These are phyloP conservation scores for Xylariaceae sp. DNA, from an alignment of 2,329 filamentous ascomycete genomes.

Conservation along the genomic window DNA sequence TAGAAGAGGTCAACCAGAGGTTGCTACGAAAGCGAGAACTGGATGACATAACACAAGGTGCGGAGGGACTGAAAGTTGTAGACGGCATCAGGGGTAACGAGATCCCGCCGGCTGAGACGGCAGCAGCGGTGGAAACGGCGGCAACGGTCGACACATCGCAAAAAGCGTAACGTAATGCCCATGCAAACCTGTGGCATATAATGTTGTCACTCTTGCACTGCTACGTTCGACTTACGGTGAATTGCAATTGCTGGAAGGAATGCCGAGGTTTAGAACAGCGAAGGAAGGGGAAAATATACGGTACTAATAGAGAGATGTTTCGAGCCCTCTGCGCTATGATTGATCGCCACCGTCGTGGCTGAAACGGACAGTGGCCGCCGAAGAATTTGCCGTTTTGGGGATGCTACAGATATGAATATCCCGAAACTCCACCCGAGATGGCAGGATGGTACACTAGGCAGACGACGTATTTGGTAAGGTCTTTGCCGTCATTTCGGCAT, in stretches of 20 bases:
- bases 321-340: slow-evolving; percentile 8
- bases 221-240: not conserved
- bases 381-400: slow-evolving; percentile 17
- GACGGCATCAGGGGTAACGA: slow-evolving; percentile 48
- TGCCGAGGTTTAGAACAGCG: not conserved
- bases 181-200: not conserved
- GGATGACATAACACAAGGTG: slow-evolving; percentile 46
- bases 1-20: slow-evolving; percentile 59
- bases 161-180: slow-evolving; percentile 1
- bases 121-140: slow-evolving; percentile 23
- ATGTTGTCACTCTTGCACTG: not conserved
- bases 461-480: too few species aligned
- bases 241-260: not conserved
- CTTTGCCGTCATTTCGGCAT: not conserved
- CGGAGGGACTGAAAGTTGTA: slow-evolving; percentile 50
- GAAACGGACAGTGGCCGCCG: slow-evolving; percentile 18
- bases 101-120: slow-evolving; percentile 21
- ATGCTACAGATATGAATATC: slow-evolving; percentile 14
- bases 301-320: slow-evolving; percentile 5
- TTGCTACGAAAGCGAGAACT: slow-evolving; percentile 44
- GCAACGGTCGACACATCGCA: slow-evolving; percentile 15
- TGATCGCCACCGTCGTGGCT: slow-evolving; percentile 1
- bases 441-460: not conserved
- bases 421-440: slow-evolving; percentile 21
- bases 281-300: slow-evolving; percentile 2